Base-by-base conservation (phyloP, 2,329 filamentous ascomycete genomes). In the Xylariaceae sp. region DNA sequence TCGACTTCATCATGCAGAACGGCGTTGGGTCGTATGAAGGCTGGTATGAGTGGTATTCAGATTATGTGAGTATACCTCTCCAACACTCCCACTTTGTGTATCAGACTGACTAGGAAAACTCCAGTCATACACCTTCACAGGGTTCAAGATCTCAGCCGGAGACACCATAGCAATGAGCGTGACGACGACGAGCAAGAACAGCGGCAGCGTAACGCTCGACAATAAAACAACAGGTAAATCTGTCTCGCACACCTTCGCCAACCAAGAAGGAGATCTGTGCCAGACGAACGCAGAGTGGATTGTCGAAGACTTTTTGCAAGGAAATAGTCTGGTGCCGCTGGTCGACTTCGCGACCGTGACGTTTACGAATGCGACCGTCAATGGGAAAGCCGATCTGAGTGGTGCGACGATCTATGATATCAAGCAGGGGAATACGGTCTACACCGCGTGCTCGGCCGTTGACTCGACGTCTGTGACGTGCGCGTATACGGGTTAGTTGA, bases 281-380 rank as follows among this genome's bases (percentile, higher is more conserved):
- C 71, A 79, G 58, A 73, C 73, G 55, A 82, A 82, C 52, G 81
- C 78, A 4, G 80, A 84, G 58, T 85, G 80, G 79, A 83, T 83
- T 53, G 78, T 83, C 12, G 80, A 83, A 66, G 77, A 77, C 52
- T 78, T 74, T 54, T 67, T 71, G 47, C 62, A 65, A 4, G 66
- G 68, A 30, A 60, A 60, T 36, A 57, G 58, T n/a, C 64, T 74
- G 47, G 72, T 78, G 4, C 66, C 69, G 5, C 66, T 78, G 49
- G 72, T 68, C 18, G 63, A 77, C 58, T 78, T 78, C 51, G 69
- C 68, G 30, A 68, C 61, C 4, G 67, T 78, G 6, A 66, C 66
- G 14, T 77, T 77, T 59, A 70, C 68, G 0, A 61, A 59, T 35
- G 68, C 60, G 11, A 70, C 68, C 14, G 68, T 68, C n/a, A 68